A percentile compares a stretch with the other conserved stretches of the same genome.
These are phyloP conservation scores for Auricularia sp. DNA, from an alignment of 768 basidiomycete genomes.

Conservation along the genomic window DNA sequence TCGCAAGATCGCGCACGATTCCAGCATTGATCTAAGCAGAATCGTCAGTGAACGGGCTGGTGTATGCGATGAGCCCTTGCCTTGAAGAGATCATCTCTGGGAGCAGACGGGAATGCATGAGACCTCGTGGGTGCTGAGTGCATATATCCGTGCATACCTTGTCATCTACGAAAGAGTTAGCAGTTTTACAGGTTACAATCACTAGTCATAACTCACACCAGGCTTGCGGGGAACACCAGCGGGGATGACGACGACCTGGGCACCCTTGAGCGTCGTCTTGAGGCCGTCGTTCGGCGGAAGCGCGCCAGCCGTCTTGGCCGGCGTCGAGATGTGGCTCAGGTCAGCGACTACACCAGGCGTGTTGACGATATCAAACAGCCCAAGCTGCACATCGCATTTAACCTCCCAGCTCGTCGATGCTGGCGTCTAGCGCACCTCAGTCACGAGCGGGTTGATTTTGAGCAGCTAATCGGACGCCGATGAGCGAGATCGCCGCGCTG, in stretches of 20 bases:
- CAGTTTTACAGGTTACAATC: background rate
- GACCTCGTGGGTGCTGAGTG: background rate
- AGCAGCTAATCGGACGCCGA: slow-evolving; percentile 34
- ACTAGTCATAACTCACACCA: slow-evolving; percentile 45
- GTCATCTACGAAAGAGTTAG: slow-evolving; percentile 31
- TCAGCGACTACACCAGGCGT: slow-evolving; percentile 96
- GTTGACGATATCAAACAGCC: slow-evolving; percentile 92
- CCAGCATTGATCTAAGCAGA: slow-evolving; percentile 82
- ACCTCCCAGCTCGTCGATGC: background rate
- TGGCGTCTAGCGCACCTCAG: slow-evolving; percentile 40
- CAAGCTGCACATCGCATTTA: slow-evolving; percentile 39
- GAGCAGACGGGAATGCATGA: background rate
- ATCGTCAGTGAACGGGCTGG: background rate
- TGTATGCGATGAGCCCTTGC: slow-evolving; percentile 27
- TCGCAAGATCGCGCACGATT: slow-evolving; percentile 88
- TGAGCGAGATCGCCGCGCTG: background rate
- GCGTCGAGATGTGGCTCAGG: slow-evolving; percentile 86
- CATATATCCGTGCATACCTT: slow-evolving; percentile 25
- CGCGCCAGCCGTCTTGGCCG: slow-evolving; percentile 75
- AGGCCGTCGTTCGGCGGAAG: slow-evolving; percentile 67
- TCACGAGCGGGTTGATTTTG: slow-evolving; percentile 74
- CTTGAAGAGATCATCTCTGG: slow-evolving; percentile 92
- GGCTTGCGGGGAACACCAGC: slow-evolving; percentile 96
- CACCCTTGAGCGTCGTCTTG: slow-evolving; percentile 71
- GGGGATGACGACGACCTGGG: slow-evolving; percentile 88